Evolutionary conservation across 345 rosid species (phyloP).

Genomic region (Dovyalis caffra): DNA sequence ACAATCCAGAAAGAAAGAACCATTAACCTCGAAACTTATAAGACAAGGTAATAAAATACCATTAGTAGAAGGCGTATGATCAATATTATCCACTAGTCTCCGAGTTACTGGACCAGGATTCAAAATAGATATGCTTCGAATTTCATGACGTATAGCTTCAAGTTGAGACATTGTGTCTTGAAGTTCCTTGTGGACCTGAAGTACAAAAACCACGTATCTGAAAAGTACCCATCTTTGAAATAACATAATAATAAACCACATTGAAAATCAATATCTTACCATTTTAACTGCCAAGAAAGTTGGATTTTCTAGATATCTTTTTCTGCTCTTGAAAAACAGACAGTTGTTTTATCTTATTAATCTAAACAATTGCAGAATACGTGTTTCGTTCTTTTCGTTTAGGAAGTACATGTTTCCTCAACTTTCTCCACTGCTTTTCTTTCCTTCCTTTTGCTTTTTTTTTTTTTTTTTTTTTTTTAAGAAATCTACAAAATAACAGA

Average conservation of each 20-base stretch:
- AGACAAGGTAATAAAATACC: slow-evolving; percentile 28
- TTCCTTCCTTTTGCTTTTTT: too few species aligned
- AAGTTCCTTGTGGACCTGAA: slow-evolving; percentile 81
- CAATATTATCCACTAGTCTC: slow-evolving; percentile 49
- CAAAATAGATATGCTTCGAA: slow-evolving; percentile 63
- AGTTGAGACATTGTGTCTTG: slow-evolving; percentile 82
- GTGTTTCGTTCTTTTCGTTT: too few species aligned
- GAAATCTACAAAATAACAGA: too few species aligned
- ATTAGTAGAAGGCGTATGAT: slow-evolving; percentile 25
- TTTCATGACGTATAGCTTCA: slow-evolving; percentile 84
- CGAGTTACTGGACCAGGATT: slow-evolving; percentile 74
- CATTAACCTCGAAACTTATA: neutral
- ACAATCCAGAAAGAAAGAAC: neutral
- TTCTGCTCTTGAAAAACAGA: neutral
- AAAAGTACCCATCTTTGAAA: neutral
- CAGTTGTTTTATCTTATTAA: neutral
- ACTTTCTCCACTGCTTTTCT: too few species aligned
- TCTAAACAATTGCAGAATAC: neutral
- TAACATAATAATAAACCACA: neutral
- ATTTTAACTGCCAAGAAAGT: neutral
- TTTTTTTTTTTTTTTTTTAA: too few species aligned
- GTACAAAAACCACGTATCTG: neutral
- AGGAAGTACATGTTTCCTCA: too few species aligned
- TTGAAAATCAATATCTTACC: neutral
- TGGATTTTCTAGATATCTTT: neutral